phyloP scores from a whole-genome alignment of 2,329 filamentous ascomycete genomes.

The Colletotrichum lini region DNA sequence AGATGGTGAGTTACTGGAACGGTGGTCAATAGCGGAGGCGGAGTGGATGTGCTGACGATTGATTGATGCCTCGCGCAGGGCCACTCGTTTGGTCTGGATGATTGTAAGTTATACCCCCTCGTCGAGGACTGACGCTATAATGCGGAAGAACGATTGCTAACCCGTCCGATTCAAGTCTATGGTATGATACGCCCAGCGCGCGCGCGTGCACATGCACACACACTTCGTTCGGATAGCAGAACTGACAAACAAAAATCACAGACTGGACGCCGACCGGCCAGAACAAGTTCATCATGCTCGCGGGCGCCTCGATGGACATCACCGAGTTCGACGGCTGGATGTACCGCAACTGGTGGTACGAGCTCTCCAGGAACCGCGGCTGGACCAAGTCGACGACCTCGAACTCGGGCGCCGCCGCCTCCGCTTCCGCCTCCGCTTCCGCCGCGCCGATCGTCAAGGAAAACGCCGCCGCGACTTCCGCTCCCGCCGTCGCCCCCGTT shows the following conservation, averaged over 20 bases:
- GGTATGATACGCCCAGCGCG: not conserved
- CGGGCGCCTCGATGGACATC: slow-evolving; percentile 56
- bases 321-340: slow-evolving; percentile 66
- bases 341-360: slow-evolving; percentile 62
- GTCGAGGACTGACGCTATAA: not conserved
- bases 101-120: slow-evolving; percentile 40
- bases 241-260: slow-evolving; percentile 42
- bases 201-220: no score
- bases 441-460: slow-evolving; percentile 21
- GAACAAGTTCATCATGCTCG: slow-evolving; percentile 61
- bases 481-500: not conserved
- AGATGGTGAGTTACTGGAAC: slow-evolving; percentile 47
- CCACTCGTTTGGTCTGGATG: slow-evolving; percentile 59
- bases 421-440: not conserved
- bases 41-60: not conserved
- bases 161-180: not conserved
- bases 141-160: not conserved
- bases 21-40: no score
- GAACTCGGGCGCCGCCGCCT: not conserved
- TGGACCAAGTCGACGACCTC: slow-evolving; percentile 42
- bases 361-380: slow-evolving; percentile 48
- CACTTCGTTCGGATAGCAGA: slow-evolving; percentile 36
- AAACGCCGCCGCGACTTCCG: not conserved
- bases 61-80: slow-evolving; percentile 43
- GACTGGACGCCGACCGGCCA: slow-evolving; percentile 61